phyloP scores from a whole-genome alignment of 176 grass and related monocot genomes.

The Sorghum bicolor region Sorghum_bicolor_NCBIv3 NC_012870.2:17806001-17806500 shows the following conservation, averaged over 20 bases:
- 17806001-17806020: slow-evolving; percentile 11
- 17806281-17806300: background rate
- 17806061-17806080: background rate
- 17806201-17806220: background rate
- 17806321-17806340: background rate
- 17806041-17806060: slow-evolving; percentile 23
- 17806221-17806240: slow-evolving; percentile 25
- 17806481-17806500: no score
- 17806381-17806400: background rate
- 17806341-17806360: background rate
- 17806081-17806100: background rate
- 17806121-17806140: slow-evolving; percentile 17
- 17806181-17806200: background rate
- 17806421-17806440: no score
- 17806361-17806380: slow-evolving; percentile 27
- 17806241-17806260: background rate
- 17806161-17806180: background rate
- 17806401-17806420: background rate
- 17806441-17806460: no score
- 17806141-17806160: background rate
- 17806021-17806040: slow-evolving; percentile 41
- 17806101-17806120: slow-evolving; percentile 17
- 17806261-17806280: background rate
- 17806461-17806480: no score
- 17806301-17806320: background rate